phyloP scores from a whole-genome alignment of 176 grass and related monocot genomes.

The Aegilops longissima region DNA sequence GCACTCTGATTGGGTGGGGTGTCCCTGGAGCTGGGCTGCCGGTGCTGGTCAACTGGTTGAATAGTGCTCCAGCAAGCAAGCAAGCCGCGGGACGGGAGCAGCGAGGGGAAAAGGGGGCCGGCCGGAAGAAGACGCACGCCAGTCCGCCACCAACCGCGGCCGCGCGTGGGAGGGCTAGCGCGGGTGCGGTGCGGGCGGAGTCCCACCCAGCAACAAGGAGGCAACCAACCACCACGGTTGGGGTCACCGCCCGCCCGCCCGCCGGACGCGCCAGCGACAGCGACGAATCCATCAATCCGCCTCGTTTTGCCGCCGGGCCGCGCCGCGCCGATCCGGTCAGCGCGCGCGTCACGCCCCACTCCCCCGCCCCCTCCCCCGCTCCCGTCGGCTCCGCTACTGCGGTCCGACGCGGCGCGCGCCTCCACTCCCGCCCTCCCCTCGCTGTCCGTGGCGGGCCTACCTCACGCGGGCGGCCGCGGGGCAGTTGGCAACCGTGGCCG shows the following conservation, averaged over 20 bases:
- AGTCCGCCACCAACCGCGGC: neutral
- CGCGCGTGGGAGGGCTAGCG: too few relatives aligned
- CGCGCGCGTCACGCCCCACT: slow-evolving; percentile 44
- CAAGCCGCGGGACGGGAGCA: too few relatives aligned
- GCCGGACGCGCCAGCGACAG: neutral
- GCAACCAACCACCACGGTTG: neutral
- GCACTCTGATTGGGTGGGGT: too few relatives aligned
- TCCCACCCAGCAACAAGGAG: neutral
- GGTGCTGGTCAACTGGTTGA: too few relatives aligned
- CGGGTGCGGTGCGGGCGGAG: too few relatives aligned
- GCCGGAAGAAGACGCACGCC: too few relatives aligned
- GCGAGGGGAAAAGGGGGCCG: too few relatives aligned
- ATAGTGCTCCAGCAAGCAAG: too few relatives aligned
- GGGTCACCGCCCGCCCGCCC: neutral
- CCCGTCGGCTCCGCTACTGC: slow-evolving; percentile 23
- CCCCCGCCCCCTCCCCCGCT: neutral
- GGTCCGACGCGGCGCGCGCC: slow-evolving; percentile 51
- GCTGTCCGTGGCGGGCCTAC: slow-evolving; percentile 4
- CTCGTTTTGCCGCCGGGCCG: neutral
- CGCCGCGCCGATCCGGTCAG: slow-evolving; percentile 23
- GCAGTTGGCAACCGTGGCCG: slow-evolving; percentile 16
- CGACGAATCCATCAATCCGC: neutral
- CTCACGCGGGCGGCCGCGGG: neutral
- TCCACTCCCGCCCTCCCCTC: slow-evolving; percentile 7
- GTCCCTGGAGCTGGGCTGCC: too few relatives aligned